Base-by-base conservation (phyloP, 2,329 filamentous ascomycete genomes). In the Sarocladiaceae sp. region DNA sequence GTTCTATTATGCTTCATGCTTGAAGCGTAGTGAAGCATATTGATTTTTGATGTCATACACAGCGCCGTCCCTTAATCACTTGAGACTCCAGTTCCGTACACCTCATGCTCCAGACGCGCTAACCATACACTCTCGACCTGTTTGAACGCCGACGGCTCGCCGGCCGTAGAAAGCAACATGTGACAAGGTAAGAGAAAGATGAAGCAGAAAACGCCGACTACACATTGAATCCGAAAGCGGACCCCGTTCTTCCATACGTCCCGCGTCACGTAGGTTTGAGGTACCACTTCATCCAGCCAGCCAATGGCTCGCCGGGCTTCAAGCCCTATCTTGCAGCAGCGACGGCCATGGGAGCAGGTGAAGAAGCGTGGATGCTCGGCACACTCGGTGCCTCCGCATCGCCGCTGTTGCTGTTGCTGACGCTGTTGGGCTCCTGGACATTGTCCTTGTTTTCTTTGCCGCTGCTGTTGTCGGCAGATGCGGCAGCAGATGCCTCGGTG, bases 391-490 rank as follows among this genome's bases (percentile, higher is more conserved):
- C 76, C 55, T 80, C 77, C 20, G 70, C 67, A 33, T 76, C 76
- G 12, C 63, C 65, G 23, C 64, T 64, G 49, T 66, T 66, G 55
- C 64, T 69, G 49, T 65, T 67, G 50, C 55, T 62, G 45, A 67
- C 69, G 56, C 73, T 75, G 59, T 74, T 74, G 48, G 29, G 62
- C 59, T 47, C 32, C 11, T 11, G 26, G 15, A 62, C 69, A 41
- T 84, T 83, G 51, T 78, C 78, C 55, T 80, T 77, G 58, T 80
- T 80, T 59, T 83, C 76, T 60, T 86, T 81, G 56, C 72, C 76
- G 65, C 76, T 80, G 55, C 71, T 63, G 48, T 72, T 69, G 34
- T 65, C 68, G 4, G 74, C 74, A 2, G 64, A 64, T 2, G 63
- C 63, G 6, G 66, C 61, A 9, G 66, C 60, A 13, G 71, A 72